A percentile compares a stretch with the other conserved stretches of the same genome.
phyloP scores from a whole-genome alignment of 225 moss, liverwort and hornwort species.

The Takakia lepidozioides region DNA sequence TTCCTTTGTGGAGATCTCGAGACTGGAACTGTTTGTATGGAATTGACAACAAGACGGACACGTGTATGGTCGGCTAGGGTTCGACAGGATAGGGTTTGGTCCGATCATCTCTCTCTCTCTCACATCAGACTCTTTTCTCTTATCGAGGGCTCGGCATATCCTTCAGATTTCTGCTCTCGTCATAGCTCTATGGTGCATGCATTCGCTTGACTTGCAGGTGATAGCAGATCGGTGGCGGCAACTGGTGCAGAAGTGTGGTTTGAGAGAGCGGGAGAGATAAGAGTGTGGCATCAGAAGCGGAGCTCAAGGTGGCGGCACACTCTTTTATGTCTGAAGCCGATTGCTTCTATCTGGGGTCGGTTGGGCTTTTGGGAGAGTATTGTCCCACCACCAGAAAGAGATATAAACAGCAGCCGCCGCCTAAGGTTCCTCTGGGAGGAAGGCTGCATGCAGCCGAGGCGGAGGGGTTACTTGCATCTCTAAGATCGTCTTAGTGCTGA shows the following conservation, averaged over 20 bases:
- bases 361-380: constrained; percentile 14
- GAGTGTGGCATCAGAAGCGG: constrained; percentile 22
- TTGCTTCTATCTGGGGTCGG: constrained; percentile 14
- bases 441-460: constrained; percentile 11
- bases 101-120: too few relatives aligned
- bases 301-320: constrained; percentile 55
- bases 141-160: too few relatives aligned
- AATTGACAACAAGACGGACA: too few relatives aligned
- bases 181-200: too few relatives aligned
- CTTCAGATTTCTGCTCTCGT: too few relatives aligned
- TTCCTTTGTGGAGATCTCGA: too few relatives aligned
- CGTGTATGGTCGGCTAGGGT: too few relatives aligned
- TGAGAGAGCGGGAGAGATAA: constrained; percentile 3
- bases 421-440: neutral
- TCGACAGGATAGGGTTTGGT: too few relatives aligned
- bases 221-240: neutral
- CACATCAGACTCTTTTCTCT: too few relatives aligned
- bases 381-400: constrained; percentile 12
- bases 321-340: constrained; percentile 67
- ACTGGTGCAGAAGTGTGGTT: neutral
- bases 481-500: neutral
- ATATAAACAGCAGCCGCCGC: constrained; percentile 2
- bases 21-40: too few relatives aligned
- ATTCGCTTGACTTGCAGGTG: too few relatives aligned
- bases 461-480: neutral